These are phyloP conservation scores for Drosera spatulata DNA, from an alignment of 179 eudicot genomes.

Conservation along the genomic window DNA sequence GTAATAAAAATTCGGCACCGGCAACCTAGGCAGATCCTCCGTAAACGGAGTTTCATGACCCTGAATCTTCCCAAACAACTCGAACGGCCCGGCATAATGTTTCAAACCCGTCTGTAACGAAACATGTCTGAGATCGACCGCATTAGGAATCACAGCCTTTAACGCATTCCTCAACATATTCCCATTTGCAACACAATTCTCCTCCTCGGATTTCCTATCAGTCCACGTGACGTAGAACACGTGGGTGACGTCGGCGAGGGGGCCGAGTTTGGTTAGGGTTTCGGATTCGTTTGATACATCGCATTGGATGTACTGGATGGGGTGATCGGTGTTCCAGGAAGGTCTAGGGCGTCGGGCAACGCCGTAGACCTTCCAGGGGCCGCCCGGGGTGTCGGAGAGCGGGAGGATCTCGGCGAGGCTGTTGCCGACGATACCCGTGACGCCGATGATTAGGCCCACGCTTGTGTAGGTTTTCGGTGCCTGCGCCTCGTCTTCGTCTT, in stretches of 20 bases:
- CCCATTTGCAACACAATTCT: constrained; percentile 26
- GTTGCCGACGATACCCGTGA: constrained; percentile 39
- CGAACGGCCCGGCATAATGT: constrained; percentile 25
- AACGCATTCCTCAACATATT: constrained; percentile 27
- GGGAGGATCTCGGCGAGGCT: constrained; percentile 42
- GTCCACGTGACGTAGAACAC: constrained; percentile 40
- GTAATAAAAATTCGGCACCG: constrained; percentile 28
- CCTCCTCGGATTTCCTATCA: constrained; percentile 11
- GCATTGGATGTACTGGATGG: constrained; percentile 38
- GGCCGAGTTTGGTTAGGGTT: constrained; percentile 18
- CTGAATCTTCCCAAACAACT: constrained; percentile 4
- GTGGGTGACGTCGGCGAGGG: constrained; percentile 31
- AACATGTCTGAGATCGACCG: constrained; percentile 20
- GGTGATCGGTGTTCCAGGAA: constrained; percentile 29
- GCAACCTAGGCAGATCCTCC: constrained; percentile 32
- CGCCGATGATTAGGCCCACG: constrained; percentile 31
- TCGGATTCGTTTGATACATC: constrained; percentile 26
- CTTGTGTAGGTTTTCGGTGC: constrained; percentile 19
- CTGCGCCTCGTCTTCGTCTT: constrained; percentile 24
- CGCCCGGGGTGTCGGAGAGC: constrained; percentile 40
- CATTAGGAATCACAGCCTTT: constrained; percentile 17
- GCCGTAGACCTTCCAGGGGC: constrained; percentile 45
- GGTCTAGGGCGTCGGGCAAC: constrained; percentile 36
- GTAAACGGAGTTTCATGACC: constrained; percentile 25
- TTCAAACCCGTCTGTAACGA: constrained; percentile 31